A percentile compares a stretch with the other conserved stretches of the same genome.
These are phyloP conservation scores for Citrus cavaleriei DNA, from an alignment of 345 rosid genomes.

Conservation along the genomic window DNA sequence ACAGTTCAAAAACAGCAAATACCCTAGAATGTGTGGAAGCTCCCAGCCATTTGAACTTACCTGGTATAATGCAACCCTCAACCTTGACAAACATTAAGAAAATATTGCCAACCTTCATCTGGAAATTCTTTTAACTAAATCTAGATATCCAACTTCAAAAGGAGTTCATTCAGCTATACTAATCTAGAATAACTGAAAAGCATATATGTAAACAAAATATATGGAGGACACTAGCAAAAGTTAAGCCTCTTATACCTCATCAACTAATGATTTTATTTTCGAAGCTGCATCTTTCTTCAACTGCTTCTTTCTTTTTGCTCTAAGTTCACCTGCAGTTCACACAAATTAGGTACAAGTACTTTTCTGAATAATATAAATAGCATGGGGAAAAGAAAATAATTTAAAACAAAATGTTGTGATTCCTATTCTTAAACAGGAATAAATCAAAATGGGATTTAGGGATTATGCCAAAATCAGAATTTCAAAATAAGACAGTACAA, in stretches of 20 bases:
- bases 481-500: background rate
- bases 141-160: background rate
- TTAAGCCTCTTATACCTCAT: constrained; percentile 59
- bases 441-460: background rate
- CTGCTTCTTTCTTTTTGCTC: constrained; percentile 85
- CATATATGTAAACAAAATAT: background rate
- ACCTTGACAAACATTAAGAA: background rate
- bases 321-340: constrained; percentile 81
- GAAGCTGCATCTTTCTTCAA: constrained; percentile 94
- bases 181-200: background rate
- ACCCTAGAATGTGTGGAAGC: background rate
- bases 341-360: constrained; percentile 13
- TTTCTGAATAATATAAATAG: background rate
- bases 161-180: background rate
- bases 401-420: background rate
- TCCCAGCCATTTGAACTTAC: background rate
- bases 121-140: background rate
- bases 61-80: background rate
- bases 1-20: background rate
- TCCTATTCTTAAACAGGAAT: background rate
- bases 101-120: background rate
- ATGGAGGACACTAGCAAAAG: background rate
- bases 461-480: background rate
- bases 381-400: background rate
- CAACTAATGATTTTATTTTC: constrained; percentile 83